A percentile compares a stretch with the other conserved stretches of the same genome.
These are phyloP conservation scores for Farysia itapuensis DNA, from an alignment of 1,284 basidiomycete genomes.

Conservation along the genomic window DNA sequence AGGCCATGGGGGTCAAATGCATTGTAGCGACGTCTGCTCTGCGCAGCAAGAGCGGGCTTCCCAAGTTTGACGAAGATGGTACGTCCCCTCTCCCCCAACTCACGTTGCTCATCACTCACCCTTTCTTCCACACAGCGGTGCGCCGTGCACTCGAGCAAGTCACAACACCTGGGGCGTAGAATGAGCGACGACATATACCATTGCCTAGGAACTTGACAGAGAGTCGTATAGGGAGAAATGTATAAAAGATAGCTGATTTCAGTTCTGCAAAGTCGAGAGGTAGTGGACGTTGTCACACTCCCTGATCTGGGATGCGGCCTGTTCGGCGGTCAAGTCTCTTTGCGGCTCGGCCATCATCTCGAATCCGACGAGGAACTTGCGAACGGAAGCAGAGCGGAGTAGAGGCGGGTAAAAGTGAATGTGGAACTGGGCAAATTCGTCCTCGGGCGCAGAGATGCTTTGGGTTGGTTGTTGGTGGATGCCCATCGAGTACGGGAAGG, in stretches of 20 bases:
- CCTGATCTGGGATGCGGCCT: constrained; percentile 74
- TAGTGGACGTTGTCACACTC: constrained; percentile 51
- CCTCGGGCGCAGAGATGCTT: constrained; percentile 61
- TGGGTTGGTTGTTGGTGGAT: constrained; percentile 72
- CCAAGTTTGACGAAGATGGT: constrained; percentile 30
- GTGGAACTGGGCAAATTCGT: constrained; percentile 73
- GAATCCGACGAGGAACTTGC: constrained; percentile 90
- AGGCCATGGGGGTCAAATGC: constrained; percentile 9
- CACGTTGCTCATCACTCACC: too few species aligned
- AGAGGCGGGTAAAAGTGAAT: constrained; percentile 87
- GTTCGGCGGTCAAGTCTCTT: constrained; percentile 85
- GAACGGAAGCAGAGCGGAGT: constrained; percentile 76
- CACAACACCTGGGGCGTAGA: too few species aligned
- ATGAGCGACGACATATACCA: too few species aligned
- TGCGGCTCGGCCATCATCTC: constrained; percentile 91
- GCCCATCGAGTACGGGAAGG: constrained; percentile 97
- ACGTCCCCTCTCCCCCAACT: constrained; percentile 6
- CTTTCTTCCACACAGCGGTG: neutral
- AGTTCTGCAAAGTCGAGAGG: constrained; percentile 16
- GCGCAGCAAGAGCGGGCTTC: constrained; percentile 7
- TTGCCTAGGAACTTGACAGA: too few species aligned
- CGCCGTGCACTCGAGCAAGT: too few species aligned
- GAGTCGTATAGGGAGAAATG: too few species aligned
- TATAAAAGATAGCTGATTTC: too few species aligned
- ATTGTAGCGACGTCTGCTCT: constrained; percentile 1